Evolutionary conservation across 2,329 filamentous ascomycete genomes (phyloP), one percentile per base, ranked within the genome.

Genomic region (Penicillium sp.): DNA sequence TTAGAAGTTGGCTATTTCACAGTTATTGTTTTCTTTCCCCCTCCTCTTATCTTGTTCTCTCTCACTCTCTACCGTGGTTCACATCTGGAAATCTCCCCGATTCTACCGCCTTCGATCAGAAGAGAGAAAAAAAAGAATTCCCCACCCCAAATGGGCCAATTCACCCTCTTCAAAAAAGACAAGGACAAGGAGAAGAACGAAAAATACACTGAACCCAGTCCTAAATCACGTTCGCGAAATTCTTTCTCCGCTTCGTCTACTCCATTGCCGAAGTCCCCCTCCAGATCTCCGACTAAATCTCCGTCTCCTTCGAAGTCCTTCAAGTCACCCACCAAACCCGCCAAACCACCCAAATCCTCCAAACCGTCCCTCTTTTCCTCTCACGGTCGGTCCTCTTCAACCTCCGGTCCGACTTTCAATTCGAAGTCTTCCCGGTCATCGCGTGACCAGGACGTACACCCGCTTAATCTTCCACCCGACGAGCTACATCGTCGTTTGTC

Each of bases 381-480:
- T 16, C 60, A 64, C 56, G 63, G 59, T 58, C 65, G 63, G 50
- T 68, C 67, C 14, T 64, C 66, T 14, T 64, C 60, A 16, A 46
- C 60, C 19, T 62, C 66, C 35, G 58, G 47, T 41, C 55, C 61
- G 41, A 55, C 59, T 59, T 59, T 55, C 61, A 65, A 53, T 68
- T 71, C 56, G 67, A 70, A 64, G 39, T 62, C 58, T 44, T 47
- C 58, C 53, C 68, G 69, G 53, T 64, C 64, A 52, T 63, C 67
- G 14, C 61, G 64, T 62, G 67, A 69, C 54, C 77, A 78, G 56
- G 81, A 92, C 67, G 86, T 83, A 2, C 91, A 96, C 70, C 92
- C 92, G 33, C 80, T 96, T 44, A 96, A 96, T 65, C 82, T 95
- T 18, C 89, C 87, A 2, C 90, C 90, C 39, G 90, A 95, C 75